Evolutionary conservation across 208 protist species (phyloP), one percentile per base, ranked within the genome.

Genomic region (Leishmania tropica): DNA sequence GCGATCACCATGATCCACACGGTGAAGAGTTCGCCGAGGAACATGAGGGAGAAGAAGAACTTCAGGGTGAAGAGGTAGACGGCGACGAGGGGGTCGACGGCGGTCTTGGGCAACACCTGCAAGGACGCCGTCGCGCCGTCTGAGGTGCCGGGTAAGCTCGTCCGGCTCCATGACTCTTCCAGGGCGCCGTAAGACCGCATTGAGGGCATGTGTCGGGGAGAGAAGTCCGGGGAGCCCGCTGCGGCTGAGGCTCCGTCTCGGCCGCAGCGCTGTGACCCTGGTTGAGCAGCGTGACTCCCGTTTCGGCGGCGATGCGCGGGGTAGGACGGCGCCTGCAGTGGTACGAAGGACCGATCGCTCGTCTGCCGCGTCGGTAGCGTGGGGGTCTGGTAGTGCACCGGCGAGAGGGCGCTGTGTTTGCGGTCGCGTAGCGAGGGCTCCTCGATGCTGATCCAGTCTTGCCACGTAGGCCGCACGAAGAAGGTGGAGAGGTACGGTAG

Each of bases 11-110:
- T 90, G 54, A 97, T 96, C 91, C 92, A 95, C 31, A 91, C 75
- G 28, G 89, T 92, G 75, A 96, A 93, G 45, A 87, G 21, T 51
- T 76, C 79, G 15, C 94, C 92, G 7, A 94, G 51, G 51, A 96
- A 58, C 81, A 95, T 88, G 7, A 96, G 79, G 17, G 90, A 83
- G 13, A 88, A 81, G 80, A 95, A 94, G 77, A 91, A 90, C 75
- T 95, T 95, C 40, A 97, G 83, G 45, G 92, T 95, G 74, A 87
- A 92, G 81, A 94, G 76, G 87, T 97, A 97, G 35, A 96, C 85
- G 24, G 92, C 86, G 54, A 94, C 90, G 74, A 96, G 92, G 4
- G 94, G 94, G 78, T 97, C 92, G 7, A 94, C 84, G 21, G 89
- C 84, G 8, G 90, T 93, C 75, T 85, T 90, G 15, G 85, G 84